Evolutionary conservation across 352 stramenopile species (phyloP).

Genomic region (Globisporangium iwayamae): DNA sequence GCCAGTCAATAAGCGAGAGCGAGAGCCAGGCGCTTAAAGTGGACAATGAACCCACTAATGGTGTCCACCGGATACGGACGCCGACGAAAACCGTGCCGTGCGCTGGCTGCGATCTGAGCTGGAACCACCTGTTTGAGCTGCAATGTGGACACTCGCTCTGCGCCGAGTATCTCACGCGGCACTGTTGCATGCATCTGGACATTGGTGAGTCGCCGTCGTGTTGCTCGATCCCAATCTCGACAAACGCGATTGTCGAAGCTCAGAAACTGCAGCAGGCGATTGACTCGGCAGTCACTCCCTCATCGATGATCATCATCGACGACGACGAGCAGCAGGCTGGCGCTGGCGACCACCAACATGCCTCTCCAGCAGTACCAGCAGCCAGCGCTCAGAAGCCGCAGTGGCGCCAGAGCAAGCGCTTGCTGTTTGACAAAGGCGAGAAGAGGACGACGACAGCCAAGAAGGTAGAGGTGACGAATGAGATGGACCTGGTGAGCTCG

Average conservation of each 20-base stretch:
- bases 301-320: slow-evolving; percentile 11
- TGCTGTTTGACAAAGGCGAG: not conserved
- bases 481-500: slow-evolving; percentile 11
- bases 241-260: not conserved
- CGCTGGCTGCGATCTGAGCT: not conserved
- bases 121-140: not conserved
- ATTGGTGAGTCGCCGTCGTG: not conserved
- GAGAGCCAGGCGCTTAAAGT: not conserved
- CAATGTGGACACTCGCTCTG: not conserved
- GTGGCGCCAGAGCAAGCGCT: slow-evolving; percentile 1
- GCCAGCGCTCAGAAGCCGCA: not conserved
- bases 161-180: not conserved
- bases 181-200: not conserved
- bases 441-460: not conserved
- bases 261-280: not conserved
- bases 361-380: not conserved
- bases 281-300: not conserved
- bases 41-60: not conserved
- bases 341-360: not conserved
- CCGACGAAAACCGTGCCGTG: not conserved
- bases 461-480: not conserved
- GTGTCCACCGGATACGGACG: not conserved
- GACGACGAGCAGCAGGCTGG: slow-evolving; percentile 2
- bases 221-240: not conserved
- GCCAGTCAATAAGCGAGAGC: not conserved